Conservation (phyloP, 2,329 filamentous ascomycete species). For the Orbilia oligospora region DNA sequence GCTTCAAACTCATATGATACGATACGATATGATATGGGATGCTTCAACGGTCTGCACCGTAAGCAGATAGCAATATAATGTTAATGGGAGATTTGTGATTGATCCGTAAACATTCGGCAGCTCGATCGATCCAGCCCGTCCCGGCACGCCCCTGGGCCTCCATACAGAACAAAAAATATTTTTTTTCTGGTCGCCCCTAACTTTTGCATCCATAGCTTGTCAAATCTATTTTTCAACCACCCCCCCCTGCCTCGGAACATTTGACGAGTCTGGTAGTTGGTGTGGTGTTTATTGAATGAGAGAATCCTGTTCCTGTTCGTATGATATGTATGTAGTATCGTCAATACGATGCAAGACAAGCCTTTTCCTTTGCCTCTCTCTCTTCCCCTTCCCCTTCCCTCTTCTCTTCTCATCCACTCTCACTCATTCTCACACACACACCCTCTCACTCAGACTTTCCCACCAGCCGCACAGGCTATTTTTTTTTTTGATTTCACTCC, state of each 20-base stretch:
- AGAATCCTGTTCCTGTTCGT: conserved; percentile 26
- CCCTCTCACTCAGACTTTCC: conserved; percentile 1
- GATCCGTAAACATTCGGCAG: conserved; percentile 40
- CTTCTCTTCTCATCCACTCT: not conserved
- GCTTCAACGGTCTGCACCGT: not conserved
- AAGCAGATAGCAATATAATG: too few relatives aligned
- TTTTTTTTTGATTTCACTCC: conserved; percentile 1
- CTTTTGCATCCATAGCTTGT: conserved; percentile 38
- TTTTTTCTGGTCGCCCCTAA: conserved; percentile 42
- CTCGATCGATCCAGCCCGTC: conserved; percentile 29
- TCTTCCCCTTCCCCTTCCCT: too few relatives aligned
- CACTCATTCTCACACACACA: not conserved
- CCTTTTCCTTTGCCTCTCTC: conserved; percentile 14
- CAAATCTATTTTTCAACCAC: conserved; percentile 45
- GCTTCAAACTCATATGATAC: not conserved
- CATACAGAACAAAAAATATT: conserved; percentile 32
- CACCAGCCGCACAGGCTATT: conserved; percentile 36
- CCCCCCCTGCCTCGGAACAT: conserved; percentile 42
- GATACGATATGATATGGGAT: not conserved
- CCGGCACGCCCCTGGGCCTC: conserved; percentile 27
- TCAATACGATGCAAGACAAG: conserved; percentile 15
- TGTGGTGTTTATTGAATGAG: conserved; percentile 6
- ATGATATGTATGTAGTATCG: too few relatives aligned
- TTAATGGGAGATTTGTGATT: conserved; percentile 14
- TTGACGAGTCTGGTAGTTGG: conserved; percentile 42